Evolutionary conservation across 345 rosid genomes (phyloP), one percentile per base, ranked within the genome.

Genomic region (Diplotaxis tenuifolia): DNA sequence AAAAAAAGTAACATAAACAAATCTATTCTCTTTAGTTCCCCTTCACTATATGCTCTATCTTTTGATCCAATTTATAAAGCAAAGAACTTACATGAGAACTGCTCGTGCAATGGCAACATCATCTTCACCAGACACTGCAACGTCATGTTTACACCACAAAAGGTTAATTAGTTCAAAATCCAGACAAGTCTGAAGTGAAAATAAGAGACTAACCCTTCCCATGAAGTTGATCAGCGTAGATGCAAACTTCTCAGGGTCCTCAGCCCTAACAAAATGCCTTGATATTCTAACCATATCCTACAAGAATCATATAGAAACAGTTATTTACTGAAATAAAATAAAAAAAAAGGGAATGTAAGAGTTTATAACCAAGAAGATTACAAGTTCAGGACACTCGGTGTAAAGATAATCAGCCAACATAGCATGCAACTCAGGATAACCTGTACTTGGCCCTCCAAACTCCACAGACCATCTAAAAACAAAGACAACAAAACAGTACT

Each of bases 81-180:
- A 23, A 56, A 55, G 65, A 29, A 50, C 91, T 80, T 78, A 96
- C 98, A 89, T 75, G 68, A 96, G 83, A 69, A 86, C 71, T 67
- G 90, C 97, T 63, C 92, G 80, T 72, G 94, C 91, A 82, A 95
- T 83, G 22, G 96, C 99, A 47, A 90, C 75, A 82, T 95, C 99
- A 76, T 92, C 99, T 89, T 95, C 99, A 28, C 97, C 93, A 0
- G 99, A 79, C 99, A 92, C 99, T 95, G 94, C 80, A 80, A n/a
- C 49, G 53, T 75, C 42, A 70, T 12, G 54, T 8, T n/a, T 74
- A 21, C 32, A 21, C 64, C 60, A 70, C 34, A 6, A 47, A 36
- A 45, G 8, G 9, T 67, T 7, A 25, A 4, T n/a, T 42, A 28
- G 1, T 69, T 63, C 47, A 25, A 61, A 49, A 53, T 47, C 20